These are phyloP conservation scores for Fusarium sp. DNA, from an alignment of 2,329 filamentous ascomycete species.

Conservation along the genomic window DNA sequence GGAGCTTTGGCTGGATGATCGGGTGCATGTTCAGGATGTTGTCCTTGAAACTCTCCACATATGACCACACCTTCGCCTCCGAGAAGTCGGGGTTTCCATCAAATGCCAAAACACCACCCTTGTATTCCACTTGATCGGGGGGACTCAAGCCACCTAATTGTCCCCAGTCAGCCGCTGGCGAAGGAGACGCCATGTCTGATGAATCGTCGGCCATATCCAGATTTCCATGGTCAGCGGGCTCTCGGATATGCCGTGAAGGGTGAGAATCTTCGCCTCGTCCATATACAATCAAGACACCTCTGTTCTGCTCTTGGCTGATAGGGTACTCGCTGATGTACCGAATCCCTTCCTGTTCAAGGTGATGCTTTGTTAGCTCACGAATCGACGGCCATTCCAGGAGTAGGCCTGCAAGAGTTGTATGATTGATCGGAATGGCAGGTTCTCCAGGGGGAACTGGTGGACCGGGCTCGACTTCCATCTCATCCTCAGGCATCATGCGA, in stretches of 20 bases:
- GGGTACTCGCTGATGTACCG: slow-evolving; percentile 77
- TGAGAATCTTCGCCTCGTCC: slow-evolving; percentile 82
- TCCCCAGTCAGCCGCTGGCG: slow-evolving; percentile 69
- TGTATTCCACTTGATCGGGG: slow-evolving; percentile 55
- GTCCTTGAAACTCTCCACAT: slow-evolving; percentile 69
- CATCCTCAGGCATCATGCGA: slow-evolving; percentile 57
- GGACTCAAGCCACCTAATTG: slow-evolving; percentile 65
- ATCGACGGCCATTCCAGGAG: slow-evolving; percentile 81
- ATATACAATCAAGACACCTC: slow-evolving; percentile 80
- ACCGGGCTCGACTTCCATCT: slow-evolving; percentile 64
- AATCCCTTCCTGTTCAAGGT: slow-evolving; percentile 62
- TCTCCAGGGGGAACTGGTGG: slow-evolving; percentile 67
- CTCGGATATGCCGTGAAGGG: slow-evolving; percentile 61
- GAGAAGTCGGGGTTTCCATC: slow-evolving; percentile 68
- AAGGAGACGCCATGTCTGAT: slow-evolving; percentile 66
- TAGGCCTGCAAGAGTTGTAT: slow-evolving; percentile 90
- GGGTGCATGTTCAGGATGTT: slow-evolving; percentile 76
- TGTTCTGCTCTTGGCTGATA: slow-evolving; percentile 78
- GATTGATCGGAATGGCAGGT: slow-evolving; percentile 82
- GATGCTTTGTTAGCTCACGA: slow-evolving; percentile 67
- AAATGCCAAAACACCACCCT: slow-evolving; percentile 51
- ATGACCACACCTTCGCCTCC: slow-evolving; percentile 61
- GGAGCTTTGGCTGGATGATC: slow-evolving; percentile 65
- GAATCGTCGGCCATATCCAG: slow-evolving; percentile 61
- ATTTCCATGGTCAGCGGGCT: slow-evolving; percentile 53